Base-by-base conservation (phyloP, 805 yeast genomes). In the Priceomyces castillae region DNA sequence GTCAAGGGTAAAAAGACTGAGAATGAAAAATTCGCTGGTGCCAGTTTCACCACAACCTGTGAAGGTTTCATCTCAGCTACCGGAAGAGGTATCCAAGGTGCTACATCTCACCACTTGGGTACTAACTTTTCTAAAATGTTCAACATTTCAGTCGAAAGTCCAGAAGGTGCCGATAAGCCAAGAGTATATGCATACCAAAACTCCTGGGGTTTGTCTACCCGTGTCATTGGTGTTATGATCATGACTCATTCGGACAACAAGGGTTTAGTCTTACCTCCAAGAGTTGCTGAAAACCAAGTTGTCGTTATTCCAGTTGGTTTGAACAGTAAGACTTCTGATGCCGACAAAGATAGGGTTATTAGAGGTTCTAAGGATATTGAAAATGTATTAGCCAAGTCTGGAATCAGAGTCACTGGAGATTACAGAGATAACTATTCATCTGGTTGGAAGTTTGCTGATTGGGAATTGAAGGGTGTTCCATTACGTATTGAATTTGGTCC, bases 1-100 rank as follows among this genome's bases (percentile, higher is more conserved):
- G 75, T 94, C 57, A 88, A 86, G 73, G 99, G 99, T 72, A 79
- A 70, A 57, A 94, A 94, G 76, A 92, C 99, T 46, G 97, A 87
- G 64, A 90, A 92, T 73, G 99, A 94, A 76, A 90, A 89, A 74
- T 94, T 94, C 58, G 99, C 99, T 34, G 99, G 99, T 66, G 97
- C 97, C 65, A 81, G 80, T 55, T 94, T 81, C 76, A 92, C 98
- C 51, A 89, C 97, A 43, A 90, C 99, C 36, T 84, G 83, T 55
- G 99, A 94, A 73, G 98, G 98, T 53, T 94, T 86, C 65, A 89
- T 94, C 57, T 96, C 97, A 55, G 87, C 97, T 49, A 94, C 98
- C 44, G 99, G 99, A 58, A 87, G 99, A 77, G 99, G 98, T 78
- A 94, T 94, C 57, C 99, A 94, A 74, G 99, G 98, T 70, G 99